Evolutionary conservation across 805 yeast species (phyloP).

Genomic region (Wickerhamiella siamensis): DNA sequence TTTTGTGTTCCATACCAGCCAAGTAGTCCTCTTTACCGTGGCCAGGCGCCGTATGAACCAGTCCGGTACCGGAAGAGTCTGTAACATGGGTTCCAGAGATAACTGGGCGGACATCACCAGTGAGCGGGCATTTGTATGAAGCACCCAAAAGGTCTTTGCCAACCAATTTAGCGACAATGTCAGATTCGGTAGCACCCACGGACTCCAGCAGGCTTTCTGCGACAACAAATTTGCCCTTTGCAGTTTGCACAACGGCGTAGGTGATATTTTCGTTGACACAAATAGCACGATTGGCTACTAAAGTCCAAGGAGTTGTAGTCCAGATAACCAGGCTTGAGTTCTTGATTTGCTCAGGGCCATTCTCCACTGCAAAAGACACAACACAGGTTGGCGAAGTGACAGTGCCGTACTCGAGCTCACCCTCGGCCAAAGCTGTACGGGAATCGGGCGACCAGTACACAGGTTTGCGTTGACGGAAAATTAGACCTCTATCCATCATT

Average conservation of each 20-base stretch:
- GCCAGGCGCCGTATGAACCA: constrained; percentile 96
- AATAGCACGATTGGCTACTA: constrained; percentile 75
- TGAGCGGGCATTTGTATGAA: constrained; percentile 44
- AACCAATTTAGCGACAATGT: constrained; percentile 19
- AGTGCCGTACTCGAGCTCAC: constrained; percentile 79
- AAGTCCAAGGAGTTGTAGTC: constrained; percentile 99
- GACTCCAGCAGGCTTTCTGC: constrained; percentile 30
- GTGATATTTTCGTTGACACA: constrained; percentile 45
- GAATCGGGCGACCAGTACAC: constrained; percentile 97
- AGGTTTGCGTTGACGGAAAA: constrained; percentile 80
- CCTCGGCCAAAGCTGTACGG: constrained; percentile 88
- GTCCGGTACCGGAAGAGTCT: constrained; percentile 73
- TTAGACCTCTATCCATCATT: constrained; percentile 49
- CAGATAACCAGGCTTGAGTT: constrained; percentile 37
- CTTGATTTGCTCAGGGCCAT: constrained; percentile 8
- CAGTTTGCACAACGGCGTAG: constrained; percentile 38
- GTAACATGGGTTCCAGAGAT: constrained; percentile 74
- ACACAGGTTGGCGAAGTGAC: constrained; percentile 46
- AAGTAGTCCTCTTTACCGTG: constrained; percentile 91
- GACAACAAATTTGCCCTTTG: constrained; percentile 38
- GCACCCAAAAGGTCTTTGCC: constrained; percentile 32
- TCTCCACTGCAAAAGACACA: constrained; percentile 46
- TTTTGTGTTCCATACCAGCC: constrained; percentile 42
- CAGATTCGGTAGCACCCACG: constrained; percentile 8
- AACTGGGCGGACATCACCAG: constrained; percentile 38